Evolutionary conservation across 306 rosid species (phyloP).

Genomic region (Adenanthera pavonina): DNA sequence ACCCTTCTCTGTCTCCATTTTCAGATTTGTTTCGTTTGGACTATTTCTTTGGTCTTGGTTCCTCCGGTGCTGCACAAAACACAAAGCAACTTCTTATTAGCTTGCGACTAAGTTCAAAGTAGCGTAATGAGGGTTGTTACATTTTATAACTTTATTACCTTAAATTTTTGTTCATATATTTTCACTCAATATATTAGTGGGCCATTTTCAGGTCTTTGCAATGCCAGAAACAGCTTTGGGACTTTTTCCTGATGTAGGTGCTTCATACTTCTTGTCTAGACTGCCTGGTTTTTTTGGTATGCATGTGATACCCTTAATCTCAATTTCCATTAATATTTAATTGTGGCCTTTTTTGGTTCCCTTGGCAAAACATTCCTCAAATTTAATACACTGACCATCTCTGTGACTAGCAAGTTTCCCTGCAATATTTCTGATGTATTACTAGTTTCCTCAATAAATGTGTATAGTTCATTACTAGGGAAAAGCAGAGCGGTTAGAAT

Average conservation of each 20-base stretch:
- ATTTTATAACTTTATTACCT: background rate
- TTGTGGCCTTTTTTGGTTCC: slow-evolving; percentile 7
- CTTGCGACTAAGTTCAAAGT: no score
- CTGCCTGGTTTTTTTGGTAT: slow-evolving; percentile 92
- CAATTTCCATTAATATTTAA: slow-evolving; percentile 29
- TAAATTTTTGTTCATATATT: slow-evolving; percentile 22
- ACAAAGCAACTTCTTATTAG: no score
- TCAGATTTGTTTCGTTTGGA: no score
- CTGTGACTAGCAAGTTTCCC: slow-evolving; percentile 9
- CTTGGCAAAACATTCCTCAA: slow-evolving; percentile 4
- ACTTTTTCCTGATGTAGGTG: slow-evolving; percentile 94
- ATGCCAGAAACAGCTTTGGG: slow-evolving; percentile 99
- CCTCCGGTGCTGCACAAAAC: no score
- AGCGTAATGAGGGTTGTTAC: no score
- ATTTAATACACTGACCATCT: slow-evolving; percentile 19
- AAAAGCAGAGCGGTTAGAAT: background rate
- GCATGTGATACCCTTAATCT: slow-evolving; percentile 39
- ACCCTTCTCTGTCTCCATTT: no score
- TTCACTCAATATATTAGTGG: slow-evolving; percentile 33
- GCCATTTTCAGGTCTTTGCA: slow-evolving; percentile 79
- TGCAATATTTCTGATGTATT: slow-evolving; percentile 16
- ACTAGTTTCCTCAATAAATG: background rate
- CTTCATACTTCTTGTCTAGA: slow-evolving; percentile 89
- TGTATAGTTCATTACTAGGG: background rate
- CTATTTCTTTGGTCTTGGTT: no score